phyloP scores from a whole-genome alignment of 768 basidiomycete species.

The Gelatoporia subvermispora region DNA sequence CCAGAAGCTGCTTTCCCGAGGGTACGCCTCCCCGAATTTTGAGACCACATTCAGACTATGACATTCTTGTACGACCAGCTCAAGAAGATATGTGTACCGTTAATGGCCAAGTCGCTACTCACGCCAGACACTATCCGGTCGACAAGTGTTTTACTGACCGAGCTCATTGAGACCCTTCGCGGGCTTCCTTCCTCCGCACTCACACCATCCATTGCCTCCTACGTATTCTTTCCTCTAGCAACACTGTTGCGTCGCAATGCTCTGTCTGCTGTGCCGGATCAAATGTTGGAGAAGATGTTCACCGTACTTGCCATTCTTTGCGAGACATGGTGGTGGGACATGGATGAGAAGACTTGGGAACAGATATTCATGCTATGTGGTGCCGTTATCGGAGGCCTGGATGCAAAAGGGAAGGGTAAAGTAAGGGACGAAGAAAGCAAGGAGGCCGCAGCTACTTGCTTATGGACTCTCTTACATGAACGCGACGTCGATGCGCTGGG shows the following conservation, averaged over 20 bases:
- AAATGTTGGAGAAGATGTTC: constrained; percentile 72
- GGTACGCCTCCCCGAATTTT: constrained; percentile 22
- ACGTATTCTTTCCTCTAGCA: constrained; percentile 85
- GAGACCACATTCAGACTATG: background rate
- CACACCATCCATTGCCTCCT: constrained; percentile 63
- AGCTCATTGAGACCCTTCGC: constrained; percentile 46
- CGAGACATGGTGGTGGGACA: constrained; percentile 82
- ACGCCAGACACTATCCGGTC: constrained; percentile 46
- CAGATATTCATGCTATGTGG: constrained; percentile 78
- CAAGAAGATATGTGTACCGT: constrained; percentile 76
- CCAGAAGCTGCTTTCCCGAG: constrained; percentile 32
- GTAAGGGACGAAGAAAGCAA: constrained; percentile 79
- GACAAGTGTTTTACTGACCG: constrained; percentile 47
- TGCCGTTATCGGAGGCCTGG: constrained; percentile 59
- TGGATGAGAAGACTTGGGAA: constrained; percentile 71
- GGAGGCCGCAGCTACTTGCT: constrained; percentile 64
- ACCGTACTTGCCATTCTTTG: constrained; percentile 52
- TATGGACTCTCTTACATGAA: constrained; percentile 57
- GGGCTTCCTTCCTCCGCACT: constrained; percentile 39
- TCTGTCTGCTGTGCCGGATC: constrained; percentile 66
- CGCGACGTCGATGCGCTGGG: constrained; percentile 37
- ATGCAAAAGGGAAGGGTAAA: constrained; percentile 63
- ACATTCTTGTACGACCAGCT: constrained; percentile 22
- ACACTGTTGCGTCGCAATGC: constrained; percentile 76
- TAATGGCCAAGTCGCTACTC: constrained; percentile 67